A percentile compares a stretch with the other conserved stretches of the same genome.
Evolutionary conservation across 2,329 filamentous ascomycete species (phyloP).

Genomic region (Teratosphaeriaceae sp.): DNA sequence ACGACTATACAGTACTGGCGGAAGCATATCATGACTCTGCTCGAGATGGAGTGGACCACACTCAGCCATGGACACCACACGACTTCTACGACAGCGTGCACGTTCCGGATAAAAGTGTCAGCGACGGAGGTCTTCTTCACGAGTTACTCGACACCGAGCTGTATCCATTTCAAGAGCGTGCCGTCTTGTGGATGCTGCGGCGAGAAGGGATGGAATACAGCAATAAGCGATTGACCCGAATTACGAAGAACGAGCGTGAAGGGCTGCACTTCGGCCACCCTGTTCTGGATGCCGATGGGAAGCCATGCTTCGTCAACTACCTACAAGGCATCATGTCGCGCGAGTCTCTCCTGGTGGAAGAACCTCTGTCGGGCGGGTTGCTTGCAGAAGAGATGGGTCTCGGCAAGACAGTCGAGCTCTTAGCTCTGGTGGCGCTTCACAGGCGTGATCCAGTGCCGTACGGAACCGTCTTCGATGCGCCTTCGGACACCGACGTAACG

Average conservation of each 20-base stretch:
- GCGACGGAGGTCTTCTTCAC: conserved; percentile 8
- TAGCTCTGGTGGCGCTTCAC: conserved; percentile 63
- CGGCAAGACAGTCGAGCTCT: conserved; percentile 71
- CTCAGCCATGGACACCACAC: conserved; percentile 38
- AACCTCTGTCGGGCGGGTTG: conserved; percentile 53
- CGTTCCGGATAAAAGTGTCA: conserved; percentile 45
- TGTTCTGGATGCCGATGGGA: conserved; percentile 41
- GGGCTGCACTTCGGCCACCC: conserved; percentile 11
- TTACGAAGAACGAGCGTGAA: neutral
- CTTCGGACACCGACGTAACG: conserved; percentile 40
- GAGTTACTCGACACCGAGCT: conserved; percentile 35
- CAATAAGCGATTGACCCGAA: conserved; percentile 4
- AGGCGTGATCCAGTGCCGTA: conserved; percentile 33
- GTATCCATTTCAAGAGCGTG: conserved; percentile 66
- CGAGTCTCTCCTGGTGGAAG: conserved; percentile 28
- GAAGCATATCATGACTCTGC: conserved; percentile 19
- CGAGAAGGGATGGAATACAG: conserved; percentile 56
- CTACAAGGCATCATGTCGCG: conserved; percentile 51
- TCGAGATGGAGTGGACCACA: conserved; percentile 16
- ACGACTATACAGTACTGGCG: conserved; percentile 21
- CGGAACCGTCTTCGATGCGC: conserved; percentile 26
- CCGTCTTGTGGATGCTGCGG: conserved; percentile 62
- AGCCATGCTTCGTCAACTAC: conserved; percentile 52
- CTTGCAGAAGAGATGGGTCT: conserved; percentile 78
- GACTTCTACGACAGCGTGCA: conserved; percentile 66